Percentiles rank a stretch among this genome's conserved stretches.
Evolutionary conservation across 75 land plant species (phyloP).

Genomic region (Picea glauca): DNA sequence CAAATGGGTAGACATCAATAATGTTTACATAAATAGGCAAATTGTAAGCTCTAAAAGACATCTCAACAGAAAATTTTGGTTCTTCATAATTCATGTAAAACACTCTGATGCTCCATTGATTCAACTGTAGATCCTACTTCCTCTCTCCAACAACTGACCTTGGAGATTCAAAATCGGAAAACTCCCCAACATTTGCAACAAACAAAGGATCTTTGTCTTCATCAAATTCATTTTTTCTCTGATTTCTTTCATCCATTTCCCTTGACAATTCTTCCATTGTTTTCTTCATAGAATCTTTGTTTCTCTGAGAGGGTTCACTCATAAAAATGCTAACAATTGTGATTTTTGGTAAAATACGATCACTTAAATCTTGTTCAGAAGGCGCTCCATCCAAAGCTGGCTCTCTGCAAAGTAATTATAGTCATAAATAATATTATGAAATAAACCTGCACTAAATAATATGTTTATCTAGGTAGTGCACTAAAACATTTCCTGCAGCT

Average conservation of each 20-base stretch:
- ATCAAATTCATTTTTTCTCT: slow-evolving; percentile 17
- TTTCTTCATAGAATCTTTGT: slow-evolving; percentile 47
- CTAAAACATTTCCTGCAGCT: not conserved
- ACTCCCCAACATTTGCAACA: slow-evolving; percentile 70
- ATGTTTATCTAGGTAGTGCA: not conserved
- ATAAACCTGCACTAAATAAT: not conserved
- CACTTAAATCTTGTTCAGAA: not conserved
- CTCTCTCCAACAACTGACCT: slow-evolving; percentile 14
- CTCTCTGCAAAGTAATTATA: not conserved
- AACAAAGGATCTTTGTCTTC: slow-evolving; percentile 74
- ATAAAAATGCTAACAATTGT: slow-evolving; percentile 78
- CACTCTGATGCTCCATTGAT: too few relatives aligned
- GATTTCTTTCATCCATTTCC: slow-evolving; percentile 56
- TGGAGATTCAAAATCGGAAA: slow-evolving; percentile 27
- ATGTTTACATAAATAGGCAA: too few relatives aligned
- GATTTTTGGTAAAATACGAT: slow-evolving; percentile 61
- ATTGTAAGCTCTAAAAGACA: too few relatives aligned
- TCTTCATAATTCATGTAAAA: too few relatives aligned
- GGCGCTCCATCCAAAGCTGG: not conserved
- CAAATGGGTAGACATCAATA: too few relatives aligned
- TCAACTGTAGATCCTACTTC: too few relatives aligned
- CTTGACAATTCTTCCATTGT: slow-evolving; percentile 64
- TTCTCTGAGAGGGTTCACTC: slow-evolving; percentile 39
- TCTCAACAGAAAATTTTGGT: too few relatives aligned
- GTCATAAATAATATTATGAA: not conserved